Conservation (phyloP, 495 filamentous ascomycete genomes). For the Podospora pseudocomata region DNA sequence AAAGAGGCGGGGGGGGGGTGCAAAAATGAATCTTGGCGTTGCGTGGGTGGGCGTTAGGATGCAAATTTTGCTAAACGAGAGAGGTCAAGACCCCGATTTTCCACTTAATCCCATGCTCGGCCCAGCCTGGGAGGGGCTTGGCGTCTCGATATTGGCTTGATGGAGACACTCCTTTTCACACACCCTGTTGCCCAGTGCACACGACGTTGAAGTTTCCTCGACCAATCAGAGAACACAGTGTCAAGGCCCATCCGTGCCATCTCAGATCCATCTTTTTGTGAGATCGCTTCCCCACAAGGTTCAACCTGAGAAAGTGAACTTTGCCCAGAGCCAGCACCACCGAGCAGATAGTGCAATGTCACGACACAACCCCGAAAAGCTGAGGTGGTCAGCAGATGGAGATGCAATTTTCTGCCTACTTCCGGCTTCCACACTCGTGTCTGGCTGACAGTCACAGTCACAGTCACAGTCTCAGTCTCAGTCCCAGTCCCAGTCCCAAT, state of each 20-base stretch:
- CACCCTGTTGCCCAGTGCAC: too few species aligned
- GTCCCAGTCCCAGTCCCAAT: not conserved
- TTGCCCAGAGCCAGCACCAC: not conserved
- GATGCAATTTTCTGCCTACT: not conserved
- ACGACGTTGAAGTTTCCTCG: too few species aligned
- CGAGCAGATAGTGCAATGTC: not conserved
- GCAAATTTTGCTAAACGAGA: not conserved
- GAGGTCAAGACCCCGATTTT: not conserved
- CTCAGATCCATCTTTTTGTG: not conserved
- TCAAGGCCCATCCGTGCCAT: not conserved
- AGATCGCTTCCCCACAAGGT: not conserved
- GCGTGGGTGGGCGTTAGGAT: not conserved
- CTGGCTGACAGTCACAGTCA: too few species aligned
- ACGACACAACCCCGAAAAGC: not conserved
- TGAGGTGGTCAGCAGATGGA: not conserved
- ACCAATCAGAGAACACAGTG: not conserved
- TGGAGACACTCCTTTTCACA: too few species aligned
- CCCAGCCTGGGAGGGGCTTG: too few species aligned
- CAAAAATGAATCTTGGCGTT: too few species aligned
- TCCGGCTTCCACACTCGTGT: not conserved
- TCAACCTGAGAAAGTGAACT: not conserved
- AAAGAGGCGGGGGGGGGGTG: too few species aligned
- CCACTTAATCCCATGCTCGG: not conserved
- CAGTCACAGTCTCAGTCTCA: not conserved
- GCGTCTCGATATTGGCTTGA: too few species aligned